Percentiles rank a stretch among this genome's conserved stretches.
phyloP scores from a whole-genome alignment of 2,329 filamentous ascomycete species.

The Colletotrichum godetiae region DNA sequence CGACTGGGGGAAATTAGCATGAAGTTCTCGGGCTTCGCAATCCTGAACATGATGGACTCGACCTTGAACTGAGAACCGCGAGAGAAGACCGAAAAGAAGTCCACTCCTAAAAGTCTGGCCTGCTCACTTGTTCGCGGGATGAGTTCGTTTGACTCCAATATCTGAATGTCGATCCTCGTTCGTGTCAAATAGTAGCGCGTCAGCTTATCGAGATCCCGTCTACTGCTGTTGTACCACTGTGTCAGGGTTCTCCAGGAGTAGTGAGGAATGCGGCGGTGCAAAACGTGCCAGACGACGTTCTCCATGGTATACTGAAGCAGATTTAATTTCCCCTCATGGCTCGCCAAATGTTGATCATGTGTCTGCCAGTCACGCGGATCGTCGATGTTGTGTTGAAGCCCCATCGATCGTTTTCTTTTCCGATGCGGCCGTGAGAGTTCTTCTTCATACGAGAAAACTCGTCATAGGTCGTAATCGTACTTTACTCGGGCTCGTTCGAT shows the following conservation, averaged over 20 bases:
- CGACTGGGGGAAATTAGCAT: slow-evolving; percentile 88
- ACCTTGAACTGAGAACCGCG: slow-evolving; percentile 98
- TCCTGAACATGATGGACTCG: slow-evolving; percentile 98
- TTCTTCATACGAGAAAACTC: slow-evolving; percentile 91
- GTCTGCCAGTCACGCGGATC: slow-evolving; percentile 90
- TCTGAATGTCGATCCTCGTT: slow-evolving; percentile 86
- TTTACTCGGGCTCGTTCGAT: slow-evolving; percentile 88
- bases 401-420: slow-evolving; percentile 90
- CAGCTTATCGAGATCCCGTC: slow-evolving; percentile 78
- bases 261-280: slow-evolving; percentile 89
- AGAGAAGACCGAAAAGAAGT: slow-evolving; percentile 97
- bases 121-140: slow-evolving; percentile 93
- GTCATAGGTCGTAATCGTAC: slow-evolving; percentile 91
- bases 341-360: slow-evolving; percentile 97
- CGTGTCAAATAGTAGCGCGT: slow-evolving; percentile 82
- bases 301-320: slow-evolving; percentile 96
- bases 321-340: slow-evolving; percentile 93
- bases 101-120: slow-evolving; percentile 89
- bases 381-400: slow-evolving; percentile 94
- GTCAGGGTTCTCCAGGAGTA: slow-evolving; percentile 85
- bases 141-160: slow-evolving; percentile 90
- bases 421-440: slow-evolving; percentile 84
- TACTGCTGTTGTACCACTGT: slow-evolving; percentile 80
- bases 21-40: slow-evolving; percentile 96
- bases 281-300: slow-evolving; percentile 90